Percentiles rank a stretch among this genome's conserved stretches.
Conservation (phyloP, 805 yeast genomes). For the Kluyveromyces siamensis region DNA sequence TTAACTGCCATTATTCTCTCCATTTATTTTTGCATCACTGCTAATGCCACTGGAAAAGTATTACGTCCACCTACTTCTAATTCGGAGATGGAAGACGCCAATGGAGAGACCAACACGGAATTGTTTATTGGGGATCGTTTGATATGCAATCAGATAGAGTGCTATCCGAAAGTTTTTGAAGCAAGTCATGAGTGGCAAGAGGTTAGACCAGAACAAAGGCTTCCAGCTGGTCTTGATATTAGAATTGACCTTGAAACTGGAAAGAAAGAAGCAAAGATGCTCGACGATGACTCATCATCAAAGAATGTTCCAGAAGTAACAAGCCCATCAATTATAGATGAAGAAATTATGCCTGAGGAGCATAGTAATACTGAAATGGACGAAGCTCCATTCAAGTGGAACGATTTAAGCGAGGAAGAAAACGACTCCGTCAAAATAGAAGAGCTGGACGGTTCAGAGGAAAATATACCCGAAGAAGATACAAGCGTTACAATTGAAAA, state of each 20-base stretch:
- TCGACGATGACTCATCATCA: constrained; percentile 20
- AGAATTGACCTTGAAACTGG: constrained; percentile 68
- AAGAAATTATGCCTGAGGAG: constrained; percentile 7
- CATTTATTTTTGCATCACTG: not conserved
- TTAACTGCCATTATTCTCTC: not conserved
- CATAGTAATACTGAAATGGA: not conserved
- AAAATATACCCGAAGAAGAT: constrained; percentile 5
- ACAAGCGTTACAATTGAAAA: constrained; percentile 6
- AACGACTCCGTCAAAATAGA: not conserved
- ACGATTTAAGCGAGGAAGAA: not conserved
- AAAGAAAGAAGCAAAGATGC: constrained; percentile 55
- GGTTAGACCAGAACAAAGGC: constrained; percentile 59
- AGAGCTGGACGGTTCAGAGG: not conserved
- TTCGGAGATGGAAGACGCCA: not conserved
- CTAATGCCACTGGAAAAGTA: constrained; percentile 1
- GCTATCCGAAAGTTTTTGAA: constrained; percentile 56
- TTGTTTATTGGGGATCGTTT: constrained; percentile 11
- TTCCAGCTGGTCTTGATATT: constrained; percentile 72
- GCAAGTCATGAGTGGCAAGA: constrained; percentile 64
- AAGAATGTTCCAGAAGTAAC: constrained; percentile 5
- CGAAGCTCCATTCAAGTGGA: constrained; percentile 3
- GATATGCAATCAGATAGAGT: constrained; percentile 35
- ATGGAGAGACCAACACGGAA: constrained; percentile 2
- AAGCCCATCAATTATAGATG: constrained; percentile 1
- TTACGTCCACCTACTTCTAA: constrained; percentile 4